These are phyloP conservation scores for Miscanthus lutarioriparius DNA, from an alignment of 176 grass and related monocot genomes.

Conservation along the genomic window DNA sequence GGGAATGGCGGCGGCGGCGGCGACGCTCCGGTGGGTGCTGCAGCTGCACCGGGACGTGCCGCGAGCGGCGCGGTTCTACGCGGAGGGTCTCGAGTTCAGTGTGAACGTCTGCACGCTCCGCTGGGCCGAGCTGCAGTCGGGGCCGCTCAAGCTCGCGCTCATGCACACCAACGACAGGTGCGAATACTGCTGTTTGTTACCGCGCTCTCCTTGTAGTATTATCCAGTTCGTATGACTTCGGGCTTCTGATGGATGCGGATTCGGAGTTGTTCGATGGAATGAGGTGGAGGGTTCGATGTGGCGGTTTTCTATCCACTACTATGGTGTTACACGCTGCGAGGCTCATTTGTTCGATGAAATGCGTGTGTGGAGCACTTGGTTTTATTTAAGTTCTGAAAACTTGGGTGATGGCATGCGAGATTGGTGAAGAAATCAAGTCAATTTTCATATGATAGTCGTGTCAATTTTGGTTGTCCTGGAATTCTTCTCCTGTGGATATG, in stretches of 20 bases:
- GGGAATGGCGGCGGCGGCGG: conserved; percentile 44
- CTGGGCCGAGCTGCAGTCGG: conserved; percentile 93
- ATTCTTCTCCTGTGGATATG: neutral
- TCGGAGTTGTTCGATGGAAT: neutral
- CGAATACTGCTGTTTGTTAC: neutral
- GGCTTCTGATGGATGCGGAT: neutral
- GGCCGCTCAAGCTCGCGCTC: conserved; percentile 85
- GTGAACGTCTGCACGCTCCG: conserved; percentile 78
- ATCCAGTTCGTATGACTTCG: neutral
- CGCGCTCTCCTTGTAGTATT: neutral
- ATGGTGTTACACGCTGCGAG: neutral
- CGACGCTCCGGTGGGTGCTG: conserved; percentile 66
- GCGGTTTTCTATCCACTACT: neutral
- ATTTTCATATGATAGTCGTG: neutral
- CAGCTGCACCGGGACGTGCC: conserved; percentile 88
- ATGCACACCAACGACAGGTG: conserved; percentile 79
- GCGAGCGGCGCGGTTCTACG: conserved; percentile 70
- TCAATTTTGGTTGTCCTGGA: neutral
- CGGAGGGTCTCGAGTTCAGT: conserved; percentile 76
- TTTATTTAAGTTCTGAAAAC: neutral
- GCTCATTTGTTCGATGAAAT: conserved; percentile 20
- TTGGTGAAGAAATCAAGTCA: neutral
- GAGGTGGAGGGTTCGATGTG: neutral
- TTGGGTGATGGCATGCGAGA: neutral
- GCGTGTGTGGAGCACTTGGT: neutral